Conservation (phyloP, 2,329 filamentous ascomycete species). For the Metarhizium brunneum region DNA sequence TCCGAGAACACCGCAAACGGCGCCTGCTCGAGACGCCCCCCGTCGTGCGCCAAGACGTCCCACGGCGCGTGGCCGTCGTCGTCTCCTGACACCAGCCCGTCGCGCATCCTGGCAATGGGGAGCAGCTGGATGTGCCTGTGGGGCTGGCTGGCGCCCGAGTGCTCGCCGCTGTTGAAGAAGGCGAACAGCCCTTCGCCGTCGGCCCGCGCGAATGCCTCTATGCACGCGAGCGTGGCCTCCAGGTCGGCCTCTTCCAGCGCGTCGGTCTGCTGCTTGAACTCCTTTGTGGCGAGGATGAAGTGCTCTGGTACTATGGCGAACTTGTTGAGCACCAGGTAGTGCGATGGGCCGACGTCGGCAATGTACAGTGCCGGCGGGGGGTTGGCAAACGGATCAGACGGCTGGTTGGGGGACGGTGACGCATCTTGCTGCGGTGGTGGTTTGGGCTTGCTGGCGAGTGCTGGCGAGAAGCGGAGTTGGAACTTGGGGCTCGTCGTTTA, state of each 20-base stretch:
- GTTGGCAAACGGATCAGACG: constrained; percentile 54
- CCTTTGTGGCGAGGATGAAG: constrained; percentile 61
- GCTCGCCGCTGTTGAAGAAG: constrained; percentile 61
- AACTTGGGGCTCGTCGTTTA: constrained; percentile 37
- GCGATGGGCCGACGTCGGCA: constrained; percentile 38
- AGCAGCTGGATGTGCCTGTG: constrained; percentile 67
- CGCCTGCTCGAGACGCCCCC: constrained; percentile 18
- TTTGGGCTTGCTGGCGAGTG: constrained; percentile 59
- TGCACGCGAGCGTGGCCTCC: constrained; percentile 50
- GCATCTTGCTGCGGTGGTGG: constrained; percentile 26
- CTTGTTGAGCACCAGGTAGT: constrained; percentile 65
- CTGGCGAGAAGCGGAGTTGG: constrained; percentile 62
- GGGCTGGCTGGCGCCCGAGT: constrained; percentile 63
- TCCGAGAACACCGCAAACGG: constrained; percentile 38
- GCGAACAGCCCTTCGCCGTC: constrained; percentile 40
- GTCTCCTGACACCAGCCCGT: constrained; percentile 29
- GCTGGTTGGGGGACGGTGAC: constrained; percentile 24
- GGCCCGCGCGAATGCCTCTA: constrained; percentile 40
- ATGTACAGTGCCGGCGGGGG: constrained; percentile 46
- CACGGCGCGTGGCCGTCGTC: constrained; percentile 22
- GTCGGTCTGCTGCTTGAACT: constrained; percentile 55
- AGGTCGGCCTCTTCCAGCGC: constrained; percentile 53
- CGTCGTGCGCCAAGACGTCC: constrained; percentile 36
- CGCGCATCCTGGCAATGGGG: constrained; percentile 53
- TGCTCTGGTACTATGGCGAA: constrained; percentile 63